phyloP scores from a whole-genome alignment of 225 moss, liverwort and hornwort genomes.

The Bryum argenteum region DNA sequence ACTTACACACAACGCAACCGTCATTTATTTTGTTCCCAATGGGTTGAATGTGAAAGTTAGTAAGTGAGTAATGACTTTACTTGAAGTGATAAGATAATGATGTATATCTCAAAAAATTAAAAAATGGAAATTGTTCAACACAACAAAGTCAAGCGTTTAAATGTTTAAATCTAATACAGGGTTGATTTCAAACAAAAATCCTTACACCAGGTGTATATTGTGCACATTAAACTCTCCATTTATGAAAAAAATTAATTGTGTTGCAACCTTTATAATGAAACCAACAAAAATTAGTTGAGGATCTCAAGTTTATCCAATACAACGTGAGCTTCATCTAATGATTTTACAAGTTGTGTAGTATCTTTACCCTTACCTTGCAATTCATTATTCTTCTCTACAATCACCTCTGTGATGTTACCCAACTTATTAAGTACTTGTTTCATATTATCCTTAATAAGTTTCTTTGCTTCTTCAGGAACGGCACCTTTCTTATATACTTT shows the following conservation, averaged over 20 bases:
- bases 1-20: too few relatives aligned
- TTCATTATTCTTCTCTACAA: constrained; percentile 38
- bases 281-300: background rate
- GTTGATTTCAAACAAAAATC: too few relatives aligned
- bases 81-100: too few relatives aligned
- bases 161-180: too few relatives aligned
- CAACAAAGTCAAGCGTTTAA: too few relatives aligned
- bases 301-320: constrained; percentile 12
- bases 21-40: too few relatives aligned
- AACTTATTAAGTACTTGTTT: constrained; percentile 39
- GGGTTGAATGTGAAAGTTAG: too few relatives aligned
- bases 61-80: too few relatives aligned
- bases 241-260: background rate
- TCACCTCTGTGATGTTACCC: constrained; percentile 40
- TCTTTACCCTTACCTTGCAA: constrained; percentile 21
- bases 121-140: too few relatives aligned
- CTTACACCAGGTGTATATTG: background rate
- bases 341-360: constrained; percentile 23
- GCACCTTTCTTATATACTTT: background rate
- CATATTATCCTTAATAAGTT: constrained; percentile 34
- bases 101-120: too few relatives aligned
- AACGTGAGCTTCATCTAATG: constrained; percentile 27
- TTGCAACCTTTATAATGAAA: background rate
- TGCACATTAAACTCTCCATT: background rate
- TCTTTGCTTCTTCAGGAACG: constrained; percentile 14